phyloP scores from a whole-genome alignment of 257 asterid genomes.

The Solanum ahanhuiri region DNA sequence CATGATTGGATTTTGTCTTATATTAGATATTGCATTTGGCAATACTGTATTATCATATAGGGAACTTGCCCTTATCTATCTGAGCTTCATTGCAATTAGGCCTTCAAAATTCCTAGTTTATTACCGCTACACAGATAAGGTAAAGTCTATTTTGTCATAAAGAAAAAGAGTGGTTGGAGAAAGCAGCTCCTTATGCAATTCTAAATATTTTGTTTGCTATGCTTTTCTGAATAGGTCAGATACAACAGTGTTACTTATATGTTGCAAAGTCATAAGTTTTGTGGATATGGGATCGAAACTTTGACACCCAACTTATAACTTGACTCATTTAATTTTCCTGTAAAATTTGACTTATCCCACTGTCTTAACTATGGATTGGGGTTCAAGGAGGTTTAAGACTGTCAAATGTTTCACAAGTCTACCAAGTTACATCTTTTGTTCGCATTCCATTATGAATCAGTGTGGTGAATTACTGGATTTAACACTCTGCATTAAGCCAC shows the following conservation, averaged over 20 bases:
- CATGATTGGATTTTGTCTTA: not conserved
- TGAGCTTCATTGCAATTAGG: not conserved
- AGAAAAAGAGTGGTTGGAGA: not conserved
- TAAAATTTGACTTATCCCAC: not conserved
- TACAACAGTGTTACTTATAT: not conserved
- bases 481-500: not conserved
- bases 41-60: not conserved
- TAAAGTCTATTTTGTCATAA: not conserved
- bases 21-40: not conserved
- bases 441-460: not conserved
- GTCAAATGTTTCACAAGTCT: not conserved
- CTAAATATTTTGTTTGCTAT: not conserved
- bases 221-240: not conserved
- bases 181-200: not conserved
- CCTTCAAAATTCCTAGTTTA: not conserved
- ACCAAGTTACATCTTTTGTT: not conserved
- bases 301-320: not conserved
- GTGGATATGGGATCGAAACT: not conserved
- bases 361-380: not conserved
- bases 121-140: not conserved
- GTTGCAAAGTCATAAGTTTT: not conserved
- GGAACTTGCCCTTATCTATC: not conserved
- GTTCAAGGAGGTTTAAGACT: not conserved
- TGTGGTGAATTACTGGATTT: not conserved
- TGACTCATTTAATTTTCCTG: not conserved